These are phyloP conservation scores for Phytophthora megakarya DNA, from an alignment of 352 stramenopile genomes.

Conservation along the genomic window DNA sequence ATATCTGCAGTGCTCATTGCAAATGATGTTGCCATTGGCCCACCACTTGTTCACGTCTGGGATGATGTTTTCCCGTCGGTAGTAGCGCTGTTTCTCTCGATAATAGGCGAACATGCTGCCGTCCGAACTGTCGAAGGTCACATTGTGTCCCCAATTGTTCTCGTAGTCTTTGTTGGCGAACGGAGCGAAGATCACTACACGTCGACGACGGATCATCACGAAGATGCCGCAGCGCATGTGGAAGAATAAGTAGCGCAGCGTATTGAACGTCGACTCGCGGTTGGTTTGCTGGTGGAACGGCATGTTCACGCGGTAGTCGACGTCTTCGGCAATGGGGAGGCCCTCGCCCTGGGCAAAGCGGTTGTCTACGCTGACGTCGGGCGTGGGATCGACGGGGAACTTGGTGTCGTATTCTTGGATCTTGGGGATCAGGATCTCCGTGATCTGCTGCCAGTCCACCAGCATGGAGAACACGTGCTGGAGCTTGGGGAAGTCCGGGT, in stretches of 20 bases:
- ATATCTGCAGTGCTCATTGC: constrained; percentile 94
- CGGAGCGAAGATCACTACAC: constrained; percentile 96
- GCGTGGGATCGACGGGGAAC: constrained; percentile 49
- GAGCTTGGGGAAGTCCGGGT: constrained; percentile 90
- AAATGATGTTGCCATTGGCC: constrained; percentile 99
- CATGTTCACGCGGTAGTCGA: constrained; percentile 90
- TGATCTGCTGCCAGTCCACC: constrained; percentile 88
- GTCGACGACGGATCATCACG: constrained; percentile 96
- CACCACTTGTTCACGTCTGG: constrained; percentile 94
- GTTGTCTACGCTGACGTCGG: constrained; percentile 52
- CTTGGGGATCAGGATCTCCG: constrained; percentile 74
- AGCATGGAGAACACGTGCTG: constrained; percentile 94
- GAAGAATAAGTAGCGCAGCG: constrained; percentile 97
- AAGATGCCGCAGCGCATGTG: constrained; percentile 99
- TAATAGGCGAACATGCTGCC: constrained; percentile 93
- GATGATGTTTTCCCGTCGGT: constrained; percentile 84
- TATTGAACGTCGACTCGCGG: constrained; percentile 92
- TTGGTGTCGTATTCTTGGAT: constrained; percentile 79
- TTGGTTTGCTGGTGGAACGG: constrained; percentile 92
- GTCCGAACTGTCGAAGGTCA: constrained; percentile 92
- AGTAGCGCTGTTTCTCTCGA: constrained; percentile 80
- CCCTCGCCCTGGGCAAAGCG: constrained; percentile 69
- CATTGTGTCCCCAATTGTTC: constrained; percentile 95
- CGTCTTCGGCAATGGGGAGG: constrained; percentile 50
- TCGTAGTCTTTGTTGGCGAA: constrained; percentile 98